These are phyloP conservation scores for Porcisia deanei DNA, from an alignment of 208 protist species.

Conservation along the genomic window DNA sequence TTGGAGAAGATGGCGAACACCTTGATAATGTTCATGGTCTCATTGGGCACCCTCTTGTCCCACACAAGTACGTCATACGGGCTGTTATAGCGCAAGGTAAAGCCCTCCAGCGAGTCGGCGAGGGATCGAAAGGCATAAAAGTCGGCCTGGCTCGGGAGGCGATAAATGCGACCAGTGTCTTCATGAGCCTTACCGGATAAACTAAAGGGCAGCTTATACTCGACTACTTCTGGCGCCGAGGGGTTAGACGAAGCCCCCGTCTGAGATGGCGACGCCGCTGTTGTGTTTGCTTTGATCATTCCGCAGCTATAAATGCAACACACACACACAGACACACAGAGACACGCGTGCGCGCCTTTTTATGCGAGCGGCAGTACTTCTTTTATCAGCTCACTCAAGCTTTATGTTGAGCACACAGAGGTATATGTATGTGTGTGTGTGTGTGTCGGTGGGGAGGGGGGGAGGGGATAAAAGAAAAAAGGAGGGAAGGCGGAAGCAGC, in stretches of 20 bases:
- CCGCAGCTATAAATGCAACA: neutral
- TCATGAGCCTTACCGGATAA: constrained; percentile 46
- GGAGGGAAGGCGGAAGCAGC: no score
- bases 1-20: constrained; percentile 73
- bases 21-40: constrained; percentile 83
- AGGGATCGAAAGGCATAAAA: constrained; percentile 69
- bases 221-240: constrained; percentile 25
- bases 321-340: no score
- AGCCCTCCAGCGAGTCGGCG: constrained; percentile 80
- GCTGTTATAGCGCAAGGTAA: constrained; percentile 51
- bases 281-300: neutral
- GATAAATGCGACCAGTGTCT: constrained; percentile 50
- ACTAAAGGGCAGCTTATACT: constrained; percentile 66
- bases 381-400: neutral
- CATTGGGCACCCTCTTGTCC: constrained; percentile 65
- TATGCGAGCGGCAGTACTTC: no score
- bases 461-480: no score
- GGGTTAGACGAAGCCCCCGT: neutral
- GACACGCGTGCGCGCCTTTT: neutral
- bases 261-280: neutral
- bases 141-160: constrained; percentile 58
- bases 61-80: constrained; percentile 62
- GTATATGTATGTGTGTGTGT: no score
- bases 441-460: no score
- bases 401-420: neutral